Conservation (phyloP, 2,329 filamentous ascomycete genomes). For the Clarireedia paspali region DNA sequence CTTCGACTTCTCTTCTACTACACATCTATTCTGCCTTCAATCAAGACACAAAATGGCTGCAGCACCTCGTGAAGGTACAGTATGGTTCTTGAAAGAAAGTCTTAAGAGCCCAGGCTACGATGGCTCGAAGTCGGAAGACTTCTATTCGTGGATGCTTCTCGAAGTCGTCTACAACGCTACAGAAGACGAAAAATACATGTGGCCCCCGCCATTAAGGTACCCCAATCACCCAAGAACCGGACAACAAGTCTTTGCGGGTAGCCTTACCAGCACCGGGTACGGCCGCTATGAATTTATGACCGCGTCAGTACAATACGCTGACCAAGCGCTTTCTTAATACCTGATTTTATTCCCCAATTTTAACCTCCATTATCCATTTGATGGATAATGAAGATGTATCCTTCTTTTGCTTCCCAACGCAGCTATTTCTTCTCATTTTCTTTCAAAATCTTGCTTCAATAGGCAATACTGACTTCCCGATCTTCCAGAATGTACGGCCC, state of each 20-base stretch:
- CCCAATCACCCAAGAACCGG: background rate
- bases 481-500: background rate
- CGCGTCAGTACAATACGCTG: background rate
- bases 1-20: background rate
- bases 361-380: too few relatives aligned
- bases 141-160: background rate
- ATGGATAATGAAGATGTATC: too few relatives aligned
- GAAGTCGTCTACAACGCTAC: background rate
- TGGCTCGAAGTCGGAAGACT: background rate
- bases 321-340: too few relatives aligned
- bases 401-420: too few relatives aligned
- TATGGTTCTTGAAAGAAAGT: slow-evolving; percentile 1
- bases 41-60: background rate
- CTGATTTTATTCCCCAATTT: too few relatives aligned
- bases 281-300: background rate
- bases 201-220: background rate
- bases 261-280: background rate
- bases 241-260: background rate
- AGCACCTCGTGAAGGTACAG: background rate
- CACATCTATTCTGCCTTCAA: background rate
- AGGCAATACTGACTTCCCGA: too few relatives aligned
- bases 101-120: background rate
- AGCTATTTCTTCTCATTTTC: too few relatives aligned
- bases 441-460: too few relatives aligned
- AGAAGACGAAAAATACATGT: background rate